phyloP scores from a whole-genome alignment of 1,284 basidiomycete species.

The Vanrija sp. region DNA sequence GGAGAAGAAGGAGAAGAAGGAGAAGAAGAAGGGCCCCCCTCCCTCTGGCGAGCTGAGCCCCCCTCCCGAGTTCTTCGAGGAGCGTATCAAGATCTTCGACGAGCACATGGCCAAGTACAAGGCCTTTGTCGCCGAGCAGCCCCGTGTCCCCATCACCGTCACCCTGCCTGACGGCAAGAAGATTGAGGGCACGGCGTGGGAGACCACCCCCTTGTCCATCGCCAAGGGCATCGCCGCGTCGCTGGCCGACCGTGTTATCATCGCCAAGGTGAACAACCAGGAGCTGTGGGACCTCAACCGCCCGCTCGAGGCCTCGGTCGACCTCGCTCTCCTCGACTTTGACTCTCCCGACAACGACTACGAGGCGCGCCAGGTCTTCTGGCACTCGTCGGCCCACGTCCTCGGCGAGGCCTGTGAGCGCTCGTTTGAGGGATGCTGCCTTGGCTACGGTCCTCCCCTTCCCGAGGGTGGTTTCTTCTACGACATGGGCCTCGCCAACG shows the following conservation, averaged over 20 bases:
- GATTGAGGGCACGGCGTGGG: conserved; percentile 82
- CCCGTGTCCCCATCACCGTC: conserved; percentile 75
- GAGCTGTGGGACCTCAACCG: conserved; percentile 92
- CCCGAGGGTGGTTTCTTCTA: conserved; percentile 99
- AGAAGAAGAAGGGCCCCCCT: conserved; percentile 4
- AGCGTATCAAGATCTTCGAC: conserved; percentile 87
- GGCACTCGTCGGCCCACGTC: conserved; percentile 99
- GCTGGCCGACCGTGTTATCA: conserved; percentile 84
- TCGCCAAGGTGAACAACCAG: conserved; percentile 81
- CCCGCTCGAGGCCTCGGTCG: conserved; percentile 78
- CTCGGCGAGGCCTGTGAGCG: conserved; percentile 96
- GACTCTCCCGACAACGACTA: conserved; percentile 81
- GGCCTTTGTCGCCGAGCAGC: conserved; percentile 74
- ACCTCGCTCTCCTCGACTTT: conserved; percentile 87
- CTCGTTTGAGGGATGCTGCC: conserved; percentile 88
- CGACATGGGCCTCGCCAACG: conserved; percentile 67
- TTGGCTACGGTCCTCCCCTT: conserved; percentile 92
- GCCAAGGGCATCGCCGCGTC: conserved; percentile 84
- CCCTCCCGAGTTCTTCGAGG: conserved; percentile 79
- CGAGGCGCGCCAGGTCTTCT: conserved; percentile 86
- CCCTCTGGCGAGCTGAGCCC: conserved; percentile 63
- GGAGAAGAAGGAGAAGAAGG: conserved; percentile 48
- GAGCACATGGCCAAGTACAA: conserved; percentile 83
- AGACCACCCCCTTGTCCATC: conserved; percentile 92
- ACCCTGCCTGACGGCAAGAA: conserved; percentile 84